phyloP scores from a whole-genome alignment of 2,329 filamentous ascomycete genomes.

The Zasmidium cellare region DNA sequence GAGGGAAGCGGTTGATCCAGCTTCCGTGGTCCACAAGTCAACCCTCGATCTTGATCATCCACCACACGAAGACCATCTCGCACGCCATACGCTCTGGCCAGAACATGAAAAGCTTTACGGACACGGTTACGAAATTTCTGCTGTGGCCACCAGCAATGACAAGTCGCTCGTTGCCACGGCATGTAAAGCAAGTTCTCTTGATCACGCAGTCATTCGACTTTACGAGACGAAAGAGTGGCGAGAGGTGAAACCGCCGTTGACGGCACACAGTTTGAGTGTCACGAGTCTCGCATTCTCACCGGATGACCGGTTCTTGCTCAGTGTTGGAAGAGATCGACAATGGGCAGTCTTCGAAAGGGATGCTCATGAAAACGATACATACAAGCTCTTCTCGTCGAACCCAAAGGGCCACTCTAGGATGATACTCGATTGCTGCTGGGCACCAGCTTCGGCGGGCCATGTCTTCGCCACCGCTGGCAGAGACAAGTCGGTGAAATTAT shows the following conservation, averaged over 20 bases:
- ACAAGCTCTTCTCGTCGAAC: slow-evolving; percentile 63
- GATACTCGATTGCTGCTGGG: slow-evolving; percentile 89
- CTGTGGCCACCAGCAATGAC: slow-evolving; percentile 75
- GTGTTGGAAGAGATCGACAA: slow-evolving; percentile 86
- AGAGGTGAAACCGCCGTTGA: slow-evolving; percentile 78
- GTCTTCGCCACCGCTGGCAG: slow-evolving; percentile 85
- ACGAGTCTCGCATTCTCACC: slow-evolving; percentile 77
- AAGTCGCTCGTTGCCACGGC: slow-evolving; percentile 80
- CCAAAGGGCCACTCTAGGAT: slow-evolving; percentile 87
- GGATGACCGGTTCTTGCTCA: slow-evolving; percentile 74
- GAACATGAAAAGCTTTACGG: slow-evolving; percentile 96
- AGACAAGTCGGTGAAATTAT: slow-evolving; percentile 76
- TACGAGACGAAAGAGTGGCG: slow-evolving; percentile 88
- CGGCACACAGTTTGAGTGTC: slow-evolving; percentile 83
- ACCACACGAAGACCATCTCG: slow-evolving; percentile 85
- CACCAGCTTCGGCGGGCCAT: slow-evolving; percentile 48
- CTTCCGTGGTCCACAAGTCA: slow-evolving; percentile 58
- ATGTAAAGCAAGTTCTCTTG: slow-evolving; percentile 86
- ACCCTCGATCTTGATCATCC: slow-evolving; percentile 69
- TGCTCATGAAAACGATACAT: slow-evolving; percentile 46
- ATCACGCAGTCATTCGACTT: slow-evolving; percentile 90
- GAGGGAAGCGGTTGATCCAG: slow-evolving; percentile 56
- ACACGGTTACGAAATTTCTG: slow-evolving; percentile 94
- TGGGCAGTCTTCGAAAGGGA: slow-evolving; percentile 80
- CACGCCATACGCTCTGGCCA: slow-evolving; percentile 90